phyloP scores from a whole-genome alignment of 306 rosid species.

The Lablab purpureus region DNA sequence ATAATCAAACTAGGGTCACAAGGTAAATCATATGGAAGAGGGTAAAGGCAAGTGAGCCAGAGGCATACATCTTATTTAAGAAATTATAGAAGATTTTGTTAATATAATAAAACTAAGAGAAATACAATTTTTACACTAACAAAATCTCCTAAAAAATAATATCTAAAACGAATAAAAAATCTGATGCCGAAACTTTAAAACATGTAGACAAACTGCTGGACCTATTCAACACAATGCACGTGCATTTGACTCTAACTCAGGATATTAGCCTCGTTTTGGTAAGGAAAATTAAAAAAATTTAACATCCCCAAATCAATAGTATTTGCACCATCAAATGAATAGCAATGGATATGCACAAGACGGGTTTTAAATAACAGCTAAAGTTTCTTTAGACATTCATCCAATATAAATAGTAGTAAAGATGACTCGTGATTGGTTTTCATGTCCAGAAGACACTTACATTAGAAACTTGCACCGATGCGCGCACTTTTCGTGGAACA shows the following conservation, averaged over 20 bases:
- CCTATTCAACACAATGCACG: not conserved
- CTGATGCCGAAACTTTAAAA: not conserved
- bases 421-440: not conserved
- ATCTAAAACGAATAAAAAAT: not conserved
- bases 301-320: slow-evolving; percentile 18
- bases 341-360: not conserved
- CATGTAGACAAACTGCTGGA: not conserved
- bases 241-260: not conserved
- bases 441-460: slow-evolving; percentile 60
- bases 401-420: slow-evolving; percentile 29
- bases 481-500: slow-evolving; percentile 52
- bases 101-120: not conserved
- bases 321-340: slow-evolving; percentile 16
- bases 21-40: not conserved
- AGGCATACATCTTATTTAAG: not conserved
- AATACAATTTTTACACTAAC: not conserved
- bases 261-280: not conserved
- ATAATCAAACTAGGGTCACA: slow-evolving; percentile 21
- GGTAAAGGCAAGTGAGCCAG: not conserved
- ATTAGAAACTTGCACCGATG: slow-evolving; percentile 74
- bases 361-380: not conserved
- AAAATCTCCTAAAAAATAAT: not conserved
- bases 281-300: slow-evolving; percentile 18
- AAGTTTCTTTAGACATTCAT: slow-evolving; percentile 15
- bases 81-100: not conserved